Conservation (phyloP, 176 grass and related monocot genomes). For the Pontederia crassipes region DNA sequence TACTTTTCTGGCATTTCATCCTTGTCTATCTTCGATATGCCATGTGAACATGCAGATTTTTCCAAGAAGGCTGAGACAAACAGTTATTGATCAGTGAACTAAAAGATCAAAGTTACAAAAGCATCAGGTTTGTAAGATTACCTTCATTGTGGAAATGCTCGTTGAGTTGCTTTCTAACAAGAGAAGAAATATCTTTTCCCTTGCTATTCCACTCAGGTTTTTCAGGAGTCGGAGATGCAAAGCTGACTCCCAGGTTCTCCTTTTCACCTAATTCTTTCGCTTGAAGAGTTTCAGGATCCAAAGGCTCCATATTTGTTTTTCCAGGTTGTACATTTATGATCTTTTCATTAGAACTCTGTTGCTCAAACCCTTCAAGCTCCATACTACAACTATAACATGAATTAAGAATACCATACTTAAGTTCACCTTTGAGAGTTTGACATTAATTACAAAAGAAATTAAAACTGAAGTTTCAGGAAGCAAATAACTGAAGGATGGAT, state of each 20-base stretch:
- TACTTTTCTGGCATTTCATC: constrained; percentile 65
- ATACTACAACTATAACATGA: background rate
- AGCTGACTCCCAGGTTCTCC: constrained; percentile 27
- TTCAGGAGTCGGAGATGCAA: constrained; percentile 71
- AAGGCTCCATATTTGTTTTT: constrained; percentile 23
- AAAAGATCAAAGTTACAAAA: constrained; percentile 16
- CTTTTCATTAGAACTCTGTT: constrained; percentile 23
- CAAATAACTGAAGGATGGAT: no score
- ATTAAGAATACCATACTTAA: no score
- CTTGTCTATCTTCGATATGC: constrained; percentile 2
- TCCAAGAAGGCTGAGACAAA: constrained; percentile 6
- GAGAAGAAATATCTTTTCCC: constrained; percentile 38
- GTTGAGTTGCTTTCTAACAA: constrained; percentile 47
- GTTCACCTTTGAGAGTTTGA: no score
- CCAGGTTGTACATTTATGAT: constrained; percentile 16
- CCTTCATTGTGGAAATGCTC: constrained; percentile 58
- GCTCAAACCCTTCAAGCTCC: constrained; percentile 24
- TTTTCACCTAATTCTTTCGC: constrained; percentile 17
- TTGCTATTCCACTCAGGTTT: constrained; percentile 56
- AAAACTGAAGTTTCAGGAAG: no score
- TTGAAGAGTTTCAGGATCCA: constrained; percentile 20
- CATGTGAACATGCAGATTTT: background rate
- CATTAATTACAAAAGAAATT: no score
- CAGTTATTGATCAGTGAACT: constrained; percentile 9
- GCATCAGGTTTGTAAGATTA: background rate